These are phyloP conservation scores for Cucurbita maxima DNA, from an alignment of 306 rosid species.

Conservation along the genomic window DNA sequence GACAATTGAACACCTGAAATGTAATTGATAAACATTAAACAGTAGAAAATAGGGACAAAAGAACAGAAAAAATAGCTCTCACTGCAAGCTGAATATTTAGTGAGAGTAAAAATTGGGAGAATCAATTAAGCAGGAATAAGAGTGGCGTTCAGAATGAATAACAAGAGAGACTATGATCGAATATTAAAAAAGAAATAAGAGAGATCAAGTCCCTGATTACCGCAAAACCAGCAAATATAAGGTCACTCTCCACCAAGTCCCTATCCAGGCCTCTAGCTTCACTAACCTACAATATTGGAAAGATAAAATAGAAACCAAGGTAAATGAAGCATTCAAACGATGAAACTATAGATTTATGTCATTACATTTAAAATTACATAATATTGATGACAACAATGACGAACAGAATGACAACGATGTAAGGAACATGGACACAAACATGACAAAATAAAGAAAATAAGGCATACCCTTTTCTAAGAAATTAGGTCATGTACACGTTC, in stretches of 20 bases:
- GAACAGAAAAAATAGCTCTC: not conserved
- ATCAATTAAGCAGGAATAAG: not conserved
- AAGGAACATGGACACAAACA: constrained; percentile 1
- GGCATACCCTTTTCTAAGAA: not conserved
- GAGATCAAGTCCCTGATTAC: constrained; percentile 24
- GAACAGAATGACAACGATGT: not conserved
- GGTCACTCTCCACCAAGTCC: constrained; percentile 80
- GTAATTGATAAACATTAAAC: constrained; percentile 5
- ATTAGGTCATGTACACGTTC: not conserved
- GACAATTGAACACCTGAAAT: constrained; percentile 90
- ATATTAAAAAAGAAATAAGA: not conserved
- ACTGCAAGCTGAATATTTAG: not conserved
- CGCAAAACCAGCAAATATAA: constrained; percentile 92
- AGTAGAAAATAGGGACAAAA: constrained; percentile 8
- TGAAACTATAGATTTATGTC: not conserved
- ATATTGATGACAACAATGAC: not conserved
- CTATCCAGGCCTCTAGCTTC: constrained; percentile 99
- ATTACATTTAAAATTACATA: not conserved
- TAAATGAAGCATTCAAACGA: not conserved
- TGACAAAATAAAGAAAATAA: not conserved
- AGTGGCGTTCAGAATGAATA: not conserved
- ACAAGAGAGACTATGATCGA: not conserved
- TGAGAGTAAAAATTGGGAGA: not conserved
- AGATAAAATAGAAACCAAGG: not conserved
- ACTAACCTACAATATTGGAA: constrained; percentile 65